Percentiles rank a stretch among this genome's conserved stretches.
Evolutionary conservation across 441 rosid genomes (phyloP).

Genomic region (Pelargonium citronellum): DNA sequence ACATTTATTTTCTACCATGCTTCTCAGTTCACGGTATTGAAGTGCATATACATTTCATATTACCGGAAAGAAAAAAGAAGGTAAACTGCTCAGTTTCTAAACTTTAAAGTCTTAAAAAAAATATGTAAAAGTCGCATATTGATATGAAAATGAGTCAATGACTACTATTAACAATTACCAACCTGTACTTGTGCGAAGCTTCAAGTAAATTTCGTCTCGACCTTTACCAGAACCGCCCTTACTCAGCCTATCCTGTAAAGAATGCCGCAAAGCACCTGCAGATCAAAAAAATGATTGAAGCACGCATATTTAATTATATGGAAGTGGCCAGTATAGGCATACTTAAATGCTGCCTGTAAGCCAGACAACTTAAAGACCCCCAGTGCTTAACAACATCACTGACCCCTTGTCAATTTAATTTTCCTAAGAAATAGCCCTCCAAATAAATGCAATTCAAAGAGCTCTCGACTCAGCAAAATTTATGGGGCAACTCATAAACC

Average conservation of each 20-base stretch:
- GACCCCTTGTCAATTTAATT: background rate
- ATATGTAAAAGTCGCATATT: background rate
- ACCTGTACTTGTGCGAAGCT: slow-evolving; percentile 92
- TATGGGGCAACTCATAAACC: background rate
- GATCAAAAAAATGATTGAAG: slow-evolving; percentile 8
- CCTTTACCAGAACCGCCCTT: slow-evolving; percentile 68
- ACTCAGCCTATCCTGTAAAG: slow-evolving; percentile 82
- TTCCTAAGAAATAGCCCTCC: background rate
- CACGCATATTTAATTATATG: background rate
- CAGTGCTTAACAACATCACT: background rate
- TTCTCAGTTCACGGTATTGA: too few relatives aligned
- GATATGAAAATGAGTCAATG: background rate
- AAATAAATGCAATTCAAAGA: background rate
- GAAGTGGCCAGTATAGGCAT: background rate
- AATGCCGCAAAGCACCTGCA: slow-evolving; percentile 85
- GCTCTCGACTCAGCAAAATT: background rate
- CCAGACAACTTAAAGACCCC: background rate
- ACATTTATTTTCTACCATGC: too few relatives aligned
- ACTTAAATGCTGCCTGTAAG: background rate
- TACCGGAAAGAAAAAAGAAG: too few relatives aligned
- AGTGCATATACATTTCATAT: too few relatives aligned
- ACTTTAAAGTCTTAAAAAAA: background rate
- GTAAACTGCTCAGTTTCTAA: background rate
- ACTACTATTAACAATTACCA: background rate
- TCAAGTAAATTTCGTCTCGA: slow-evolving; percentile 78